These are phyloP conservation scores for Alectoria sarmentosa DNA, from an alignment of 495 filamentous ascomycete species.

Conservation along the genomic window DNA sequence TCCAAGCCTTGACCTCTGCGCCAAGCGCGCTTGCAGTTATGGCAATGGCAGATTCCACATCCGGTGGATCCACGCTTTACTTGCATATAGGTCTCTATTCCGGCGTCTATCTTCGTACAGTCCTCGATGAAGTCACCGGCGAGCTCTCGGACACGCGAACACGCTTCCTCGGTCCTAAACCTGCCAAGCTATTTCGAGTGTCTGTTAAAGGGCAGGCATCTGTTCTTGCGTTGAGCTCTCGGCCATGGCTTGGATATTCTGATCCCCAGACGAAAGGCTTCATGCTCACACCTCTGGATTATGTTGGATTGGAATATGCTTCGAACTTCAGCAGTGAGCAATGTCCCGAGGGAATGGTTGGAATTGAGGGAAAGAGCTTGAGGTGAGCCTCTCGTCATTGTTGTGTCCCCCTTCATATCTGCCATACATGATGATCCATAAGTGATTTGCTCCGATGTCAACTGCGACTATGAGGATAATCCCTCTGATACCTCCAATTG, in stretches of 20 bases:
- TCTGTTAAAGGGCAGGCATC: slow-evolving; percentile 76
- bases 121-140: slow-evolving; percentile 88
- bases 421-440: slow-evolving; percentile 60
- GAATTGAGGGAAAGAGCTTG: slow-evolving; percentile 83
- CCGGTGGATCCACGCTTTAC: slow-evolving; percentile 72
- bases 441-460: slow-evolving; percentile 40
- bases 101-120: slow-evolving; percentile 89
- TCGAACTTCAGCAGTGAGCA: slow-evolving; percentile 96
- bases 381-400: slow-evolving; percentile 52
- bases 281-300: slow-evolving; percentile 85
- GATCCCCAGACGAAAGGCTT: slow-evolving; percentile 76
- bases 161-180: slow-evolving; percentile 84
- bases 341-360: slow-evolving; percentile 90
- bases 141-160: slow-evolving; percentile 91
- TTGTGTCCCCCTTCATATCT: slow-evolving; percentile 26
- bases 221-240: slow-evolving; percentile 83
- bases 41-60: slow-evolving; percentile 84
- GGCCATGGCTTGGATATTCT: slow-evolving; percentile 89
- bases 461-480: slow-evolving; percentile 45
- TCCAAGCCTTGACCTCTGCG: slow-evolving; percentile 85
- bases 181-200: slow-evolving; percentile 79
- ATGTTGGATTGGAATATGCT: slow-evolving; percentile 81
- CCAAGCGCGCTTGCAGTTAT: slow-evolving; percentile 90
- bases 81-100: slow-evolving; percentile 93
- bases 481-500: slow-evolving; percentile 59